Percentiles rank a stretch among this genome's conserved stretches.
Conservation (phyloP, 164 flowering plant species). For the Stephania yunnanensis region DNA sequence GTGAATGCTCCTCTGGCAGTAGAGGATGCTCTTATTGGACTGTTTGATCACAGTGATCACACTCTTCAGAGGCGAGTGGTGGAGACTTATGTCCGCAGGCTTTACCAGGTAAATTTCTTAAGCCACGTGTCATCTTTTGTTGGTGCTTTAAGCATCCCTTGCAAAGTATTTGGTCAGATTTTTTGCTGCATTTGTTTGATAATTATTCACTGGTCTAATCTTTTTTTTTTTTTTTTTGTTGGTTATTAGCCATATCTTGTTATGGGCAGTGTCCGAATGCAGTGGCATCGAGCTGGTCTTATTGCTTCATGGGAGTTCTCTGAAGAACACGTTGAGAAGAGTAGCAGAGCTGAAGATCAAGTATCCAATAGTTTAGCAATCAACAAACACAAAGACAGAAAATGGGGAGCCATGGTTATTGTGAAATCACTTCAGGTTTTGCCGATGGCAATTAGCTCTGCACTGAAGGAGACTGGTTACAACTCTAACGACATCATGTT, state of each 20-base stretch:
- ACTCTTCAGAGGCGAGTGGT: constrained; percentile 98
- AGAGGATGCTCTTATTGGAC: constrained; percentile 96
- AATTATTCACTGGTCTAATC: constrained; percentile 15
- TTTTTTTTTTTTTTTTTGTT: constrained; percentile 4
- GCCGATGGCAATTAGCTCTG: constrained; percentile 60
- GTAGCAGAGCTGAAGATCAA: constrained; percentile 41
- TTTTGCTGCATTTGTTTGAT: not conserved
- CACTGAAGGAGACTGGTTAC: constrained; percentile 67
- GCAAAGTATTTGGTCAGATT: not conserved
- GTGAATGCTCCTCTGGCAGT: constrained; percentile 93
- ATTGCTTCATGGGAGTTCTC: constrained; percentile 94
- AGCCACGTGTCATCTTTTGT: not conserved
- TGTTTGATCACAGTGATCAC: constrained; percentile 93
- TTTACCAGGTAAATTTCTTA: constrained; percentile 69
- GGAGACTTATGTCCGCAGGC: constrained; percentile 89
- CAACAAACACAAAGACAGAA: constrained; percentile 59
- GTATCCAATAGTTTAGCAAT: constrained; percentile 22
- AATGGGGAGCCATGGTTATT: constrained; percentile 98
- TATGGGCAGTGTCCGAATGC: constrained; percentile 95
- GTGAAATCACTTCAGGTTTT: constrained; percentile 90
- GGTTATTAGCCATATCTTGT: constrained; percentile 82
- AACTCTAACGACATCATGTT: constrained; percentile 28
- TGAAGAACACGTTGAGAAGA: constrained; percentile 72
- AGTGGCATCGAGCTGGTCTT: constrained; percentile 96
- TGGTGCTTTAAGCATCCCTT: not conserved